phyloP scores from a whole-genome alignment of 2,329 filamentous ascomycete genomes.

The Colletotrichum somersetense region DNA sequence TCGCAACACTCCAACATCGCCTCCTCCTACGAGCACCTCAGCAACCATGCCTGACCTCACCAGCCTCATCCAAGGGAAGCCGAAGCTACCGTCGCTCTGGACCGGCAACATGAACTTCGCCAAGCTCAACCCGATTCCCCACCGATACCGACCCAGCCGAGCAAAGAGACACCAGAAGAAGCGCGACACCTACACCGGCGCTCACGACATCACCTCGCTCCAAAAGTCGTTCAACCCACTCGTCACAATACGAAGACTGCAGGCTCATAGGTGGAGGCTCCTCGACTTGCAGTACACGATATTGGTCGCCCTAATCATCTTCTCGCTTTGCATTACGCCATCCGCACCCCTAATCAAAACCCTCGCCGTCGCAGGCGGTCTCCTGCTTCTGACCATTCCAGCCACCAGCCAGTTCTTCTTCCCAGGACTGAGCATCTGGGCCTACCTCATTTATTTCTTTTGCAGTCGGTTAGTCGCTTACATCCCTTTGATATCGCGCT shows the following conservation, averaged over 20 bases:
- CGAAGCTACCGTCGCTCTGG: constrained; percentile 54
- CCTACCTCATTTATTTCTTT: constrained; percentile 93
- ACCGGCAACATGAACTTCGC: constrained; percentile 57
- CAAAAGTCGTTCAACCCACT: constrained; percentile 85
- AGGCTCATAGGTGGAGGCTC: constrained; percentile 82
- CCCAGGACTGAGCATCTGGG: constrained; percentile 85
- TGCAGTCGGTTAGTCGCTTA: constrained; percentile 81
- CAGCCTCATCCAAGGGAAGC: constrained; percentile 55
- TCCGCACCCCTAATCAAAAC: constrained; percentile 85
- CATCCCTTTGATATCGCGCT: background rate
- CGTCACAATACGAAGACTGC: constrained; percentile 81
- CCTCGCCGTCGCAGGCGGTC: constrained; percentile 74
- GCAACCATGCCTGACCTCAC: constrained; percentile 54
- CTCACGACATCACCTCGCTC: constrained; percentile 77
- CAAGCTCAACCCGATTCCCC: constrained; percentile 57
- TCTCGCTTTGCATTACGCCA: constrained; percentile 86
- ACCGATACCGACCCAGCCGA: constrained; percentile 55
- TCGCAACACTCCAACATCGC: constrained; percentile 6
- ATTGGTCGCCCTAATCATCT: constrained; percentile 79
- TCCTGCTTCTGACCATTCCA: constrained; percentile 81
- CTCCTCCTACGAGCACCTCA: background rate
- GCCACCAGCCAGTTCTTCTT: constrained; percentile 92
- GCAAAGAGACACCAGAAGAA: constrained; percentile 56
- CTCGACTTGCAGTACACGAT: constrained; percentile 90
- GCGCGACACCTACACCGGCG: constrained; percentile 48